A percentile compares a stretch with the other conserved stretches of the same genome.
phyloP scores from a whole-genome alignment of 305 asterid species.

The Caryopteris hybrid region DNA sequence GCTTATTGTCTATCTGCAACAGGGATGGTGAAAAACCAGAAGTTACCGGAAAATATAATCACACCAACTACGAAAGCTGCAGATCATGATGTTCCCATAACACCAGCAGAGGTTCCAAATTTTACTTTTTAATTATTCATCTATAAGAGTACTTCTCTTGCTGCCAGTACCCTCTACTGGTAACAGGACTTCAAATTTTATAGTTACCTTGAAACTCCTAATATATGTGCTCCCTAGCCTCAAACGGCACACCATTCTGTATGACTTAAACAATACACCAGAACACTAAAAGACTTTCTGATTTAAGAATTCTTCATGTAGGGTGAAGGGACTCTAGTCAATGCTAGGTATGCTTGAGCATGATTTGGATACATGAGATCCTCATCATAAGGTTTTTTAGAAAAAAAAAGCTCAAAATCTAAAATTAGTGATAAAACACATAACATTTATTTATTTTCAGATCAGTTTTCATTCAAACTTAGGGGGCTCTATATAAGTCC shows the following conservation, averaged over 20 bases:
- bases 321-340: background rate
- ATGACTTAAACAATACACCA: background rate
- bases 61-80: slow-evolving; percentile 93
- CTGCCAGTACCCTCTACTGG: too few relatives aligned
- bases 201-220: background rate
- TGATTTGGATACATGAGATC: background rate
- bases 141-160: background rate
- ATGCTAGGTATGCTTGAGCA: background rate
- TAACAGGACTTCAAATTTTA: too few relatives aligned
- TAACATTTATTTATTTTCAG: background rate
- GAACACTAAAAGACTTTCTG: background rate
- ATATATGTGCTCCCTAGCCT: background rate
- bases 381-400: background rate
- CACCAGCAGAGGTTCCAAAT: slow-evolving; percentile 70
- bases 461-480: background rate
- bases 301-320: background rate
- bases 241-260: background rate
- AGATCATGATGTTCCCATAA: slow-evolving; percentile 90
- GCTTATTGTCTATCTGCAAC: slow-evolving; percentile 12
- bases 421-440: background rate
- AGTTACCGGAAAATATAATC: slow-evolving; percentile 62
- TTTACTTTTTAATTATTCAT: background rate
- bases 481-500: background rate
- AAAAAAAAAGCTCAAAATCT: too few relatives aligned
- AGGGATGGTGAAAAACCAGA: slow-evolving; percentile 89